Evolutionary conservation across 768 basidiomycete genomes (phyloP), one percentile per base, ranked within the genome.

Genomic region (Crucibulum laeve): DNA sequence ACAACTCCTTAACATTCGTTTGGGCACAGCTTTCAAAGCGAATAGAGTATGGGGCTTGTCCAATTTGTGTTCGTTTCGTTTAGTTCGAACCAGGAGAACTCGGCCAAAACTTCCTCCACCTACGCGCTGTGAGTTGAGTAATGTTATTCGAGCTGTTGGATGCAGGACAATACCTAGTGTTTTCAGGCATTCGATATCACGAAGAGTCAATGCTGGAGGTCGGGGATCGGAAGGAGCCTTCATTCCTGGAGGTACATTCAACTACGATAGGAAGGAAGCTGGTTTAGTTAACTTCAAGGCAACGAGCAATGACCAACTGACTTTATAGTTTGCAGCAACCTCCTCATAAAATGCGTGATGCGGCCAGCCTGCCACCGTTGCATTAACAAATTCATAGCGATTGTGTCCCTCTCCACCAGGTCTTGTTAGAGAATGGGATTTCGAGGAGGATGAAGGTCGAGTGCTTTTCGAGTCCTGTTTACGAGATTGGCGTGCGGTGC

Each of bases 11-110:
- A n/a, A n/a, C n/a, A n/a, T n/a, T n/a, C n/a, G n/a, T n/a, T n/a
- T n/a, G n/a, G n/a, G n/a, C n/a, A 71, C 45, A 0, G 64, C 61
- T 49, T 80, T 79, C 42, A 81, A 37, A 4, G 77, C 78, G 37
- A 76, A 74, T 2, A 70, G 25, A n/a, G 63, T 52, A 18, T 61
- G 62, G 2, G 62, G 55, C 3, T 47, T 57, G 22, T 72, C 71
- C n/a, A 64, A 35, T n/a, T 43, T 50, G 43, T 69, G 62, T 0
- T 22, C 17, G 8, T 50, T 49, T 21, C 60, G 53, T 43, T 52
- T 57, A 1, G 61, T 59, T 4, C 65, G 62, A 15, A 70, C 74
- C 14, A 78, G 58, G 11, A 74, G 51, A 11, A 76, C 76, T 7
- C 59, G 59, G 10, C 68, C 68, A 53, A 64, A 66, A 6, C 55